Conservation (phyloP, 2,329 filamentous ascomycete species). For the Fusarium coffeatum region DNA sequence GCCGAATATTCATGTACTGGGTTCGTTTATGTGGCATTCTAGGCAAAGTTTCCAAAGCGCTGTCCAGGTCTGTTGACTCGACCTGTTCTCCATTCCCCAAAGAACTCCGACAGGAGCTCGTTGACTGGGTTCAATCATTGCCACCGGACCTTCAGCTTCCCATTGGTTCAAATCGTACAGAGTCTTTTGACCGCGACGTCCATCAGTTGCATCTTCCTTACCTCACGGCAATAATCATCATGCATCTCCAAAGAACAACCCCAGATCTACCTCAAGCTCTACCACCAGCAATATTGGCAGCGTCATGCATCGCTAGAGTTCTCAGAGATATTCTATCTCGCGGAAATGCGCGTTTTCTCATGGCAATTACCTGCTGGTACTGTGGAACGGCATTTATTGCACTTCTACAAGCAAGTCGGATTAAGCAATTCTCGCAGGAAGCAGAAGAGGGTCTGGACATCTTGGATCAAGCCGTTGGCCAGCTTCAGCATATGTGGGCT, state of each 20-base stretch:
- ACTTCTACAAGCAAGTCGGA: slow-evolving; percentile 51
- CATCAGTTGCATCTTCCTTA: slow-evolving; percentile 58
- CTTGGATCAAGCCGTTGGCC: slow-evolving; percentile 31
- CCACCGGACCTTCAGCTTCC: slow-evolving; percentile 35
- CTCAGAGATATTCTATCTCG: slow-evolving; percentile 54
- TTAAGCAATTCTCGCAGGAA: slow-evolving; percentile 34
- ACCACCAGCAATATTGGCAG: slow-evolving; percentile 33
- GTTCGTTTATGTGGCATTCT: slow-evolving; percentile 55
- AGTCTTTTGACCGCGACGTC: slow-evolving; percentile 54
- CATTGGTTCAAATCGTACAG: slow-evolving; percentile 31
- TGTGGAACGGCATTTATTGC: slow-evolving; percentile 56
- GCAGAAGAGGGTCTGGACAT: slow-evolving; percentile 37
- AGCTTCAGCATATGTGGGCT: slow-evolving; percentile 42
- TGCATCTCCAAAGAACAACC: slow-evolving; percentile 52
- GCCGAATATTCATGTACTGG: slow-evolving; percentile 57
- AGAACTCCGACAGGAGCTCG: slow-evolving; percentile 32
- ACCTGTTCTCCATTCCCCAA: slow-evolving; percentile 18
- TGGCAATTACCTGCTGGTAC: slow-evolving; percentile 59
- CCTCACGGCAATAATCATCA: slow-evolving; percentile 55
- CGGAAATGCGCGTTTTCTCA: slow-evolving; percentile 55
- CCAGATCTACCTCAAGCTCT: slow-evolving; percentile 50
- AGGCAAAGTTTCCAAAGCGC: slow-evolving; percentile 54
- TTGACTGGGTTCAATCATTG: slow-evolving; percentile 30
- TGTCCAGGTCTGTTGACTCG: slow-evolving; percentile 39
- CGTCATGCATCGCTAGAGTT: slow-evolving; percentile 37